phyloP scores from a whole-genome alignment of 1,284 basidiomycete species.

The Microbotryomycetes sp. region DNA sequence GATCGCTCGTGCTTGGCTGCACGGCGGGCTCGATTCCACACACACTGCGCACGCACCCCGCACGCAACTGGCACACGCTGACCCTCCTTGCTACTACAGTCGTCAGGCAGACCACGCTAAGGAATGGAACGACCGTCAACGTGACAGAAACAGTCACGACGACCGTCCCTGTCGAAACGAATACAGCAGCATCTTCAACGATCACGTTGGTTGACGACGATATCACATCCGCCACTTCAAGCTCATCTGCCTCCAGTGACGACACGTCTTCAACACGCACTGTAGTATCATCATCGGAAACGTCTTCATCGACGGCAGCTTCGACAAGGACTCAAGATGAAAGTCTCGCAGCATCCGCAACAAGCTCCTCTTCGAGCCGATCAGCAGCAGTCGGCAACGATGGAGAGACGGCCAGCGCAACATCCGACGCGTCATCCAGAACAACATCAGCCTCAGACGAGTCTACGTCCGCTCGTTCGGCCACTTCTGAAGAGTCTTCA shows the following conservation, averaged over 20 bases:
- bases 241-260: not conserved
- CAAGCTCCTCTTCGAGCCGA: not conserved
- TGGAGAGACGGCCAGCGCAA: not conserved
- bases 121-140: constrained; percentile 1
- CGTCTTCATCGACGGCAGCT: not conserved
- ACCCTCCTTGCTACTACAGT: not conserved
- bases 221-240: not conserved
- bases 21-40: not conserved
- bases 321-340: not conserved
- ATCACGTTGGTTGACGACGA: not conserved
- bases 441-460: not conserved
- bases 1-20: not conserved
- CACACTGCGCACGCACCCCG: not conserved
- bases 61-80: not conserved
- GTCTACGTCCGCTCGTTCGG: not conserved
- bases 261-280: not conserved
- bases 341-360: not conserved
- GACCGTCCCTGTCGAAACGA: not conserved
- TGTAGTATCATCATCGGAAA: not conserved
- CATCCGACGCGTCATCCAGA: not conserved
- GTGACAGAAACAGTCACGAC: not conserved
- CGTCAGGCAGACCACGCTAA: not conserved
- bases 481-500: not conserved
- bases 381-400: no score
- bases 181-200: not conserved